These are phyloP conservation scores for Epichloe sylvatica DNA, from an alignment of 2,329 filamentous ascomycete genomes.

Conservation along the genomic window DNA sequence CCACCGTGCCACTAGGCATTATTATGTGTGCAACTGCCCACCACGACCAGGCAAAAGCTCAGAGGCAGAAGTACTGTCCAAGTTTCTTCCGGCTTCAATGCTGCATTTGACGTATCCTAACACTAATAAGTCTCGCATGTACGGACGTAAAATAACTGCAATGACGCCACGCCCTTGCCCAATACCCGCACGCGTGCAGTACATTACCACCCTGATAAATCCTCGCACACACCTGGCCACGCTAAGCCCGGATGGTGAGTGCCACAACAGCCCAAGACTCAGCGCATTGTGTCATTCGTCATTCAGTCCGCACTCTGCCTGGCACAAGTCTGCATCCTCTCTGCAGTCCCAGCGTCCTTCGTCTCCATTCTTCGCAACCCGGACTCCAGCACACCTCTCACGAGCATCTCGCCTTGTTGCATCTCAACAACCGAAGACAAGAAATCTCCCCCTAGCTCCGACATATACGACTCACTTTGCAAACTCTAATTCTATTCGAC, in stretches of 20 bases:
- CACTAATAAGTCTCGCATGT: too few species aligned
- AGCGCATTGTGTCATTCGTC: slow-evolving; percentile 8
- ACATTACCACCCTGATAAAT: neutral
- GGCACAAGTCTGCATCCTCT: neutral
- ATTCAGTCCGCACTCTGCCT: slow-evolving; percentile 5
- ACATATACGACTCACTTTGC: neutral
- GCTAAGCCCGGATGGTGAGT: slow-evolving; percentile 5
- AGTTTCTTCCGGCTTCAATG: too few species aligned
- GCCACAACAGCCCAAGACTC: slow-evolving; percentile 5
- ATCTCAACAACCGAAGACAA: neutral
- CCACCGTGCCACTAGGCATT: too few species aligned
- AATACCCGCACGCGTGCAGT: neutral
- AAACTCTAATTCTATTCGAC: neutral
- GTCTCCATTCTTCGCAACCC: slow-evolving; percentile 2
- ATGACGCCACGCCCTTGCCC: neutral
- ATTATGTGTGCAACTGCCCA: too few species aligned
- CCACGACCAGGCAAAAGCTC: too few species aligned
- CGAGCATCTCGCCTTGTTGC: neutral
- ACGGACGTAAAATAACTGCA: too few species aligned
- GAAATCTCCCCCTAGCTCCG: neutral
- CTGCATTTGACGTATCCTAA: too few species aligned
- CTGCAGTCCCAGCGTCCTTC: slow-evolving; percentile 1
- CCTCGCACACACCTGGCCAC: neutral
- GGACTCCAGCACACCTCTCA: neutral
- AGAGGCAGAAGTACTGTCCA: too few species aligned